phyloP scores from a whole-genome alignment of 441 rosid genomes.

The Adansonia grandidieri region DNA sequence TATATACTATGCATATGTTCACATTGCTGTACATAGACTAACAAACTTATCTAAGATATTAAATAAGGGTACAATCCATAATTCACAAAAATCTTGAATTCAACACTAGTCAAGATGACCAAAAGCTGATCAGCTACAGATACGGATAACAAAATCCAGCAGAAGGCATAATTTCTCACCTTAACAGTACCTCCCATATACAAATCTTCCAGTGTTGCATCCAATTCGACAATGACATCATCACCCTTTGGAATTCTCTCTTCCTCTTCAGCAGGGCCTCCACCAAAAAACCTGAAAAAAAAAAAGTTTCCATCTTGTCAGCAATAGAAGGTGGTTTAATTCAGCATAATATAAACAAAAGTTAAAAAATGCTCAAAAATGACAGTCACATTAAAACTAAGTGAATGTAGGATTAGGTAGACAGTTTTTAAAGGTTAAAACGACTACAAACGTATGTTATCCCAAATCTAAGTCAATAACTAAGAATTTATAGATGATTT shows the following conservation, averaged over 20 bases:
- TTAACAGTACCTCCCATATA: slow-evolving; percentile 94
- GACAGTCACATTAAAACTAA: neutral
- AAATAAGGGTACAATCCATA: neutral
- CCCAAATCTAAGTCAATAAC: neutral
- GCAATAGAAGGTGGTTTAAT: slow-evolving; percentile 7
- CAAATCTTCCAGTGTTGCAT: slow-evolving; percentile 87
- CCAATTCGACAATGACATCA: slow-evolving; percentile 90
- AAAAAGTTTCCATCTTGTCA: slow-evolving; percentile 25
- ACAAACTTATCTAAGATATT: neutral
- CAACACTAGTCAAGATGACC: neutral
- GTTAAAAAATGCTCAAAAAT: neutral
- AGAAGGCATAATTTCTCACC: slow-evolving; percentile 44
- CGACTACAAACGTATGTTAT: neutral
- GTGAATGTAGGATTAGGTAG: neutral
- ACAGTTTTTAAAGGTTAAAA: neutral
- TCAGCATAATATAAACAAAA: neutral
- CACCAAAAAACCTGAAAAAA: slow-evolving; percentile 72
- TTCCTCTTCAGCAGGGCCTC: slow-evolving; percentile 84
- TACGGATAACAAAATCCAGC: neutral
- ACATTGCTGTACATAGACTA: neutral
- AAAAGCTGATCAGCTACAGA: neutral
- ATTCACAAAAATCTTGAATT: neutral
- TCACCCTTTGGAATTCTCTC: slow-evolving; percentile 86
- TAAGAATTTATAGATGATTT: neutral
- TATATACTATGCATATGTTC: neutral